Evolutionary conservation across 768 basidiomycete genomes (phyloP), one percentile per base, ranked within the genome.

Genomic region (Hygrocybe punicea): DNA sequence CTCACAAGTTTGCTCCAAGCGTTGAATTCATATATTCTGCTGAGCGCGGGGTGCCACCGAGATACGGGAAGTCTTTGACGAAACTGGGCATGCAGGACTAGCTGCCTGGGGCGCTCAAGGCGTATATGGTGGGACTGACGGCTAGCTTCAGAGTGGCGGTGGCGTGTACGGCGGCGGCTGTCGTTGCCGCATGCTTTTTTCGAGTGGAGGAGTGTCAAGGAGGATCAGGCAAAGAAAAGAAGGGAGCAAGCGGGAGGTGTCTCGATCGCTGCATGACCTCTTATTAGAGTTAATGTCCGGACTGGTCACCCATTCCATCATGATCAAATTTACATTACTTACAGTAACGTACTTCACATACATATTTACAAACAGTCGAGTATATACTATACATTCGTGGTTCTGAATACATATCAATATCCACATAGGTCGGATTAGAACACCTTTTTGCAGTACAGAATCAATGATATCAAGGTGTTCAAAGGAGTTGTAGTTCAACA

Each of bases 171-270:
- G 42, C 42, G 21, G 40, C 25, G 6, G 44, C 50, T 51, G 29
- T 23, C 33, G 34, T 55, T 7, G 42, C 42, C n/a, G 14, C 42
- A 7, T 45, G n/a, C 23, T 55, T 55, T 17, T 46, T n/a, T 55
- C 23, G 53, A 55, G 39, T 55, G 53, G 53, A 55, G 29, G 53
- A 55, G 53, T 35, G 53, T 55, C 7, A 55, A 55, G 29, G 29
- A 4, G 25, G 53, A 55, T 23, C 35, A 40, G 24, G 53, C 44
- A 29, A 42, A 19, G 14, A 24, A 25, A 42, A 55, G 33, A 24
- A 55, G 24, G 53, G 37, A 45, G 25, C 6, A 55, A 21, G 50
- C 50, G 11, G 50, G 10, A 13, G 45, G 45, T 19, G 45, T n/a
- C 11, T 13, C 45, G 17, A 23, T 47, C 45, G 45, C 72, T 29